phyloP scores from a whole-genome alignment of 2,329 filamentous ascomycete genomes.

The Teratosphaeria zuluensis region DNA sequence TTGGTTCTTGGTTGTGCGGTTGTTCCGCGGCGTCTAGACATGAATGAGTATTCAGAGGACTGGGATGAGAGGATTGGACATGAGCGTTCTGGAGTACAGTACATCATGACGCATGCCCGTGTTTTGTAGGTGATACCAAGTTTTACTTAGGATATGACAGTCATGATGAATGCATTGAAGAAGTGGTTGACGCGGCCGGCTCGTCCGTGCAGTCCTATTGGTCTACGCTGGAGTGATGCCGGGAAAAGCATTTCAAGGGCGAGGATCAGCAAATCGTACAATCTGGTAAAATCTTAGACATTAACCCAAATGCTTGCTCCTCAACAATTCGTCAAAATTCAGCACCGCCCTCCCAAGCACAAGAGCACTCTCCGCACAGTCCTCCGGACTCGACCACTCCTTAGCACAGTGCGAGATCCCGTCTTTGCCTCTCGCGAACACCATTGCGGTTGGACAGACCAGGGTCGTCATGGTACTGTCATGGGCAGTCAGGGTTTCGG shows the following conservation, averaged over 20 bases:
- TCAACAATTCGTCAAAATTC: conserved; percentile 19
- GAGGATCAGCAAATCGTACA: no score
- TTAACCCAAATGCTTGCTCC: background rate
- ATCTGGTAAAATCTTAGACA: no score
- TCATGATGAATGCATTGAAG: background rate
- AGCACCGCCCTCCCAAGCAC: conserved; percentile 19
- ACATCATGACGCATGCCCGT: background rate
- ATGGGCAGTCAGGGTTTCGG: conserved; percentile 17
- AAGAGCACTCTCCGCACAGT: conserved; percentile 16
- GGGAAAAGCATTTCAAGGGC: no score
- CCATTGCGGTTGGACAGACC: conserved; percentile 22
- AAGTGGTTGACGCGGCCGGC: background rate
- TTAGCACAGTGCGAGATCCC: conserved; percentile 17
- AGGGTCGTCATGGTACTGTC: conserved; percentile 21
- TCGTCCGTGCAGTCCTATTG: background rate
- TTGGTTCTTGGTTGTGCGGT: conserved; percentile 84
- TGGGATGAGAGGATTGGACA: conserved; percentile 2
- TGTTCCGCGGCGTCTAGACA: conserved; percentile 54
- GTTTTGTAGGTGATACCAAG: background rate
- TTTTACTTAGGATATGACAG: background rate
- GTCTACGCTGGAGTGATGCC: no score
- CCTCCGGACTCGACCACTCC: conserved; percentile 17
- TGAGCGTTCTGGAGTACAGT: conserved; percentile 5
- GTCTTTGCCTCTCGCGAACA: conserved; percentile 20
- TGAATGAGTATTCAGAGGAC: background rate